Evolutionary conservation across 805 yeast species (phyloP).

Genomic region (Yarrowia phangngaensis): DNA sequence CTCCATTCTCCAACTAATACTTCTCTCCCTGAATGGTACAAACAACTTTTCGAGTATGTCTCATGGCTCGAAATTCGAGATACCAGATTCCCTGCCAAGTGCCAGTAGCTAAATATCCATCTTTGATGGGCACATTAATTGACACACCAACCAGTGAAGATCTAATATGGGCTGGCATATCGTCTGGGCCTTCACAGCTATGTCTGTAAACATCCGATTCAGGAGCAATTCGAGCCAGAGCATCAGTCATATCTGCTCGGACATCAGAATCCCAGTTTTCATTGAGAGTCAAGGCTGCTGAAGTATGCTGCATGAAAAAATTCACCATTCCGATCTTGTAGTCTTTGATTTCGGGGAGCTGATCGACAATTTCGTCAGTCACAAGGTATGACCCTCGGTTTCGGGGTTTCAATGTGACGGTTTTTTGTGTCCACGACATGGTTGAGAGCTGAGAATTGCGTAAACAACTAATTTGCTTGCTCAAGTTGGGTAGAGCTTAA

Average conservation of each 20-base stretch:
- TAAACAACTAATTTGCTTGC: no score
- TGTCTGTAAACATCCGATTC: slow-evolving; percentile 57
- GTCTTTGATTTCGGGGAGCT: slow-evolving; percentile 56
- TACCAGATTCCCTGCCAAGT: slow-evolving; percentile 86
- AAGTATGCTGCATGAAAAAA: slow-evolving; percentile 72
- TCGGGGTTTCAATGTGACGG: slow-evolving; percentile 53
- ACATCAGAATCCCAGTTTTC: slow-evolving; percentile 82
- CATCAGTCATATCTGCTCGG: slow-evolving; percentile 60
- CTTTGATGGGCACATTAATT: slow-evolving; percentile 61
- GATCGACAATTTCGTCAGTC: slow-evolving; percentile 57
- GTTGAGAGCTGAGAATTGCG: no score
- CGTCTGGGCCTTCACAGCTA: slow-evolving; percentile 73
- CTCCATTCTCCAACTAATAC: no score
- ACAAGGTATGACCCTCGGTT: slow-evolving; percentile 67
- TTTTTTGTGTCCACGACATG: slow-evolving; percentile 57
- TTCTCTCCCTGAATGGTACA: slow-evolving; percentile 67
- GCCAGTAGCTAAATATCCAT: slow-evolving; percentile 66
- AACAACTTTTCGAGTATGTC: slow-evolving; percentile 61
- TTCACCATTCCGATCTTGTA: slow-evolving; percentile 62
- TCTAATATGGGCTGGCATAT: slow-evolving; percentile 79
- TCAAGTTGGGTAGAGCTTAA: no score
- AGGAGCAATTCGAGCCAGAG: slow-evolving; percentile 64
- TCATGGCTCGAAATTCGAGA: slow-evolving; percentile 64
- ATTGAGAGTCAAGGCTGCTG: slow-evolving; percentile 71
- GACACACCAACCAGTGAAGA: slow-evolving; percentile 58